phyloP scores from a whole-genome alignment of 2,329 filamentous ascomycete species.

The Davidsoniella eucalypti region DNA sequence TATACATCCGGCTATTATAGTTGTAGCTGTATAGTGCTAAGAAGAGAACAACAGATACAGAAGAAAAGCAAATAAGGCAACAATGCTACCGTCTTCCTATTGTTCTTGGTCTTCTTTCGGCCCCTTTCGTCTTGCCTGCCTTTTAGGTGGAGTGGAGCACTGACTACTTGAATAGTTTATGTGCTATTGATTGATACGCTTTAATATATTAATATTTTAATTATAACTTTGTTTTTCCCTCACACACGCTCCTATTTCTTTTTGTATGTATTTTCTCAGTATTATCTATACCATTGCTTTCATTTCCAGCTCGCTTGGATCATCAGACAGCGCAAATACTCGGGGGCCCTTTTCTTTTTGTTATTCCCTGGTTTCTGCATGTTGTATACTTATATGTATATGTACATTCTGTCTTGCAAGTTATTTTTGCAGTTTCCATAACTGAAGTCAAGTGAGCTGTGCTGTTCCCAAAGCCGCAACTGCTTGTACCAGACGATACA shows the following conservation, averaged over 20 bases:
- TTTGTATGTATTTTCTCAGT: not conserved
- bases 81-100: not conserved
- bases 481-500: not conserved
- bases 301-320: constrained; percentile 6
- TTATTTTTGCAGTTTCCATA: not conserved
- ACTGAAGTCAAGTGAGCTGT: not conserved
- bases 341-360: not conserved
- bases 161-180: no score
- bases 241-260: not conserved
- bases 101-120: not conserved
- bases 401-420: no score
- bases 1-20: no score
- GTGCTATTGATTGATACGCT: not conserved
- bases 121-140: not conserved
- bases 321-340: not conserved
- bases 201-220: not conserved
- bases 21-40: no score
- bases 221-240: not conserved
- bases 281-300: not conserved
- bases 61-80: no score
- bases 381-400: no score
- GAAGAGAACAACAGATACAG: no score
- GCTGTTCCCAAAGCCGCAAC: not conserved
- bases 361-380: not conserved
- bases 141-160: no score